Evolutionary conservation across 164 flowering plant species (phyloP).

Genomic region (Chimonanthus praecox): DNA sequence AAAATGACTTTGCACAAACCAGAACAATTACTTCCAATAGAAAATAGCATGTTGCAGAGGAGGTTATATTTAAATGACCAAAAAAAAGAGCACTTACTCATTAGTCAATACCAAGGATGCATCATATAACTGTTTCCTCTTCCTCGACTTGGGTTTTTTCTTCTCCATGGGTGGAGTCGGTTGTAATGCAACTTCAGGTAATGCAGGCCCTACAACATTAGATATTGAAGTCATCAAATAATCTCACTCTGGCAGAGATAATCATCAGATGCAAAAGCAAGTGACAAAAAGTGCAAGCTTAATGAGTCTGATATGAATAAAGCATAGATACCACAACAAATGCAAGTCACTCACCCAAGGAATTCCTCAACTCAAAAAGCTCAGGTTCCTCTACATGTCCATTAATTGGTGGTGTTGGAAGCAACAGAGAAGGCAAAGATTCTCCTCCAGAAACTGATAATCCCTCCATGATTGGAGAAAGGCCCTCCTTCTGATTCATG

Average conservation of each 20-base stretch:
- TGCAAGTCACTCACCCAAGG: constrained; percentile 37
- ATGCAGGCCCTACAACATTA: constrained; percentile 25
- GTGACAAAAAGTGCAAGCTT: not conserved
- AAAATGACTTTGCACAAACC: no score
- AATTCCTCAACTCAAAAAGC: constrained; percentile 12
- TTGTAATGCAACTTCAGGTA: constrained; percentile 40
- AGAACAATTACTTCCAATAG: no score
- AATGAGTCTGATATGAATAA: not conserved
- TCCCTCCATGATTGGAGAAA: constrained; percentile 35
- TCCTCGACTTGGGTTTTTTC: constrained; percentile 37
- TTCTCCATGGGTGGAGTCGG: constrained; percentile 49
- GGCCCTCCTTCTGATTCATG: constrained; percentile 29
- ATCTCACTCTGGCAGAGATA: not conserved
- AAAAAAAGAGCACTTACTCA: constrained; percentile 33
- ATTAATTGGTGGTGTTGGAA: constrained; percentile 26
- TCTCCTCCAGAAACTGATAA: constrained; percentile 26
- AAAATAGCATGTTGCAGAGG: no score
- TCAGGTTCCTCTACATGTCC: constrained; percentile 23
- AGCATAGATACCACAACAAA: not conserved
- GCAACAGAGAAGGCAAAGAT: constrained; percentile 26
- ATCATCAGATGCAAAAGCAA: not conserved
- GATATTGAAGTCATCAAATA: constrained; percentile 5
- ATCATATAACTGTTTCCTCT: constrained; percentile 52
- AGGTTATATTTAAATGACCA: not conserved
- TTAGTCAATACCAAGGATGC: constrained; percentile 47